Evolutionary conservation across 2,329 filamentous ascomycete species (phyloP), one percentile per base, ranked within the genome.

Genomic region (Helotiales sp.): DNA sequence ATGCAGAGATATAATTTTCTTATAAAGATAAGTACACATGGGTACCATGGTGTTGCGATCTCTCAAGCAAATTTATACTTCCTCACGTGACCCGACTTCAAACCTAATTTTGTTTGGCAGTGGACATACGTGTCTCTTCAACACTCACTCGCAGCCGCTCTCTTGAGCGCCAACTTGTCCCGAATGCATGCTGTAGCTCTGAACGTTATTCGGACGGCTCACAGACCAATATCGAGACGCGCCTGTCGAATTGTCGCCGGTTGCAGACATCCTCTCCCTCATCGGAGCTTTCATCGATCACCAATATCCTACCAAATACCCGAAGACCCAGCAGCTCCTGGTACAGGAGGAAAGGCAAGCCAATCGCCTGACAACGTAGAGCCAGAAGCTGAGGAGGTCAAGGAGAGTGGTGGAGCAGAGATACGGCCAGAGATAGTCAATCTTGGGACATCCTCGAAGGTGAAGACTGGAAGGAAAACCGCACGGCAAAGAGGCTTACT

Each of bases 131-230:
- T 49, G 47, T 54, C 22, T 6, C 8, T 34, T 20, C 32, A 55
- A 40, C 61, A 55, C 37, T 43, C 43, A 22, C 37, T 26, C 47
- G 58, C 54, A 69, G 64, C 58, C 70, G 74, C 74, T 73, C 73
- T 63, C 58, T 64, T 40, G 71, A 72, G 75, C 75, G 69, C 69
- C 71, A 71, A 68, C 17, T 28, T 32, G 50, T 71, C 49, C 73
- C 72, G 75, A 68, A 78, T 78, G 77, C 76, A 77, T 72, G 72
- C 74, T 52, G 70, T 71, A 74, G 70, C 71, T 67, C 64, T 75
- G 49, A 66, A 70, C 66, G 74, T 67, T 58, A 64, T 77, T 67
- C 73, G 75, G 49, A 75, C 71, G 71, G 72, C 72, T 66, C 69
- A 68, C 20, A 68, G 68, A 71, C 72, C 74, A 55, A 67, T 72